Conservation (phyloP, 352 stramenopile species). For the Pythium angustatum region DNA sequence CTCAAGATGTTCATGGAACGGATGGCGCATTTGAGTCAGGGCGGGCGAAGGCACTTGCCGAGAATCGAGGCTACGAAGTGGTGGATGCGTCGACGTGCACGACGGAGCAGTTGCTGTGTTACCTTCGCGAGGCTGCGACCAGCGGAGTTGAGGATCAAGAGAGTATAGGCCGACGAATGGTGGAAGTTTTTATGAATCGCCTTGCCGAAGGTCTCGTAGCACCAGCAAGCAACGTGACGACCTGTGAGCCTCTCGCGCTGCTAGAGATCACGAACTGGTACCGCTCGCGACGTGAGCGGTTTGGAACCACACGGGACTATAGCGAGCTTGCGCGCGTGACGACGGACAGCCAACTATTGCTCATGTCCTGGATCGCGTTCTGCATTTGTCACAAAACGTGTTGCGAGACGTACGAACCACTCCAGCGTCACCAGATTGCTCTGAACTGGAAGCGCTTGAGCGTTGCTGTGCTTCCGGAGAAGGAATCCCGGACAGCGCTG, state of each 20-base stretch:
- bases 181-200: conserved; percentile 7
- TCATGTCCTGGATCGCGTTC: conserved; percentile 11
- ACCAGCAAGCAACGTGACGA: neutral
- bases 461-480: conserved; percentile 7
- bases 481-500: neutral
- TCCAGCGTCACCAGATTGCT: conserved; percentile 2
- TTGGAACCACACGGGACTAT: neutral
- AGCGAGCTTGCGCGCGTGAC: neutral
- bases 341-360: conserved; percentile 6
- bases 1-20: neutral
- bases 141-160: neutral
- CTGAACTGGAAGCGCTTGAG: conserved; percentile 10
- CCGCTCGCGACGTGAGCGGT: neutral
- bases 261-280: conserved; percentile 6
- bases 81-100: conserved; percentile 2
- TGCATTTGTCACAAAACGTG: conserved; percentile 7
- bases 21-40: neutral
- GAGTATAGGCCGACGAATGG: neutral
- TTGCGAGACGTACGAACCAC: neutral
- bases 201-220: neutral
- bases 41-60: neutral
- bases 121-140: neutral
- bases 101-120: neutral
- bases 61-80: conserved; percentile 1
- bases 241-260: neutral